Base-by-base conservation (phyloP, 2,329 filamentous ascomycete genomes). In the Pseudogymnoascus sp. region DNA sequence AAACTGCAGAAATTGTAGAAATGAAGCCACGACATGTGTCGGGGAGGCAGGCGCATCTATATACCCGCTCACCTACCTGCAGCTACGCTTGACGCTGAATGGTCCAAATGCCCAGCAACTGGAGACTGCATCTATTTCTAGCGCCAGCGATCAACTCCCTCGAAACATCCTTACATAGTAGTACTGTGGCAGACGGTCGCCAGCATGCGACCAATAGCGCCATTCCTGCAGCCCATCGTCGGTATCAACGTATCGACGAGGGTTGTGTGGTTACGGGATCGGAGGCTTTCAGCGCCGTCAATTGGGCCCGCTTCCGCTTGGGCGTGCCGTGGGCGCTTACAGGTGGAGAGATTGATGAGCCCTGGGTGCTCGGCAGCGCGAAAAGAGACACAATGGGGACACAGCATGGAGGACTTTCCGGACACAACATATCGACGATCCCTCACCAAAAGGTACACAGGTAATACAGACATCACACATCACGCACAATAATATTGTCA, bases 181-280 rank as follows among this genome's bases (percentile, higher is more conserved):
- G 28, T 11, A 22, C 49, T 33, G 49, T 33, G 49, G 49, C 11
- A 22, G 28, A 33, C 5, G 49, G 49, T 33, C 49, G 5, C 49
- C 49, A 55, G 28, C 49, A 55, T 33, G 49, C 49, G 49, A 55
- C 49, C 49, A 55, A 55, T 55, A 55, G 49, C 49, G 49, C 49
- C 49, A 22, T 55, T 33, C 49, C 49, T 55, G 49, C 49, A 33
- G n/a, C n/a, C 49, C 49, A 33, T 55, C 28, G 28, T 55, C 49
- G 49, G 49, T 55, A 55, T 55, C 16, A 7, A 22, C 8, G 28
- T 55, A 55, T 55, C n/a, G 25, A 55, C 28, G 49, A 55, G 49
- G 49, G 49, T 55, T 55, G 49, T 33, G n/a, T 55, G 49, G 16
- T 55, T 19, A 16, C 25, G 49, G 49, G 49, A 55, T 55, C 49